Conservation (phyloP, 495 filamentous ascomycete species). For the Trichoderma asperelloides region DNA sequence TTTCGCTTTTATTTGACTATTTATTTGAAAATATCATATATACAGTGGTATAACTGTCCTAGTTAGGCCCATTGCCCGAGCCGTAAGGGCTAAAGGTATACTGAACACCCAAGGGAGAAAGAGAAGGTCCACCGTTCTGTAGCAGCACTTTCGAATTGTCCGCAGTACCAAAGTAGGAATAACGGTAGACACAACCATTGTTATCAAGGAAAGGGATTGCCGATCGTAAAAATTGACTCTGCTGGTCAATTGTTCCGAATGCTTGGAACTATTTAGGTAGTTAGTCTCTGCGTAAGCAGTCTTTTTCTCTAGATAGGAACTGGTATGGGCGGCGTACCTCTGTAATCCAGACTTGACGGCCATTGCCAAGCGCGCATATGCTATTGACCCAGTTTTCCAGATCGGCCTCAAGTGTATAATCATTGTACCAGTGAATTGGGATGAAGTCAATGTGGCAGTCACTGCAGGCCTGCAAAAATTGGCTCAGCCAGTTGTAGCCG, state of each 20-base stretch:
- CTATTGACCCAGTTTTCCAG: slow-evolving; percentile 14
- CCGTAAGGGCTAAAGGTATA: slow-evolving; percentile 10
- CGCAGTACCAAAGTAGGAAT: slow-evolving; percentile 14
- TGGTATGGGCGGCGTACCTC: slow-evolving; percentile 7
- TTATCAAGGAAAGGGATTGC: slow-evolving; percentile 13
- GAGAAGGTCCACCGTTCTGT: slow-evolving; percentile 12
- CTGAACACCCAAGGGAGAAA: slow-evolving; percentile 11
- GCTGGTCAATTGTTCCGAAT: slow-evolving; percentile 9
- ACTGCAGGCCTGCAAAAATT: slow-evolving; percentile 11
- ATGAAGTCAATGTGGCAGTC: slow-evolving; percentile 13
- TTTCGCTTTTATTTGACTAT: background rate
- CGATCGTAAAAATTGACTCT: slow-evolving; percentile 10
- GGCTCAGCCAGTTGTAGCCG: slow-evolving; percentile 12
- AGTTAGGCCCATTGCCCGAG: background rate
- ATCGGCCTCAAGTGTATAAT: background rate
- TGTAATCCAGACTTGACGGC: slow-evolving; percentile 12
- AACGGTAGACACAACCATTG: slow-evolving; percentile 12
- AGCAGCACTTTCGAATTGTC: slow-evolving; percentile 10
- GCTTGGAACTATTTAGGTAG: background rate
- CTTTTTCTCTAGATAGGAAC: background rate
- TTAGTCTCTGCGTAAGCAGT: background rate
- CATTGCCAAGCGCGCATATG: slow-evolving; percentile 9
- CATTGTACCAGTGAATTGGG: slow-evolving; percentile 14
- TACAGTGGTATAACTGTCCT: background rate
- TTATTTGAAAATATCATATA: background rate